Evolutionary conservation across 139 green algal genomes (phyloP), one percentile per base, ranked within the genome.

Genomic region (Closterium sp.): DNA sequence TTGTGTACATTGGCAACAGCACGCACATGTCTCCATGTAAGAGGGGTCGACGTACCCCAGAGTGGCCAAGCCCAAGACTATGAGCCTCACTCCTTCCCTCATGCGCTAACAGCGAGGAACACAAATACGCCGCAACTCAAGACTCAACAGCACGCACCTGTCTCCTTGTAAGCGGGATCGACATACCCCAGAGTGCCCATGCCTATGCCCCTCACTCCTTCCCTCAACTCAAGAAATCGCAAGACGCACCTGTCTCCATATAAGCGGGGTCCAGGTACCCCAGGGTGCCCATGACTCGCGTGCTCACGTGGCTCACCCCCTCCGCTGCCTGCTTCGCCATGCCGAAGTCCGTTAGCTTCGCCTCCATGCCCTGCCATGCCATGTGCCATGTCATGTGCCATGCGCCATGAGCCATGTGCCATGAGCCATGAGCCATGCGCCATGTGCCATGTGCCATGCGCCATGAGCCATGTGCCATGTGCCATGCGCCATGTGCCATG

Each of bases 181-280:
- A 89, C 16, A 33, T 90, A 90, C 10, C 87, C 87, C 87, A 90
- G 34, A 1, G 87, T 90, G 55, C 87, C 87, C 33, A 90, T 83
- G 33, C 88, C 87, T n/a, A 33, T 90, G 33, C 33, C 33, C 34
- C 33, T 86, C 32, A 84, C 87, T 9, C 87, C 87, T n/a, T n/a
- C n/a, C n/a, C n/a, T n/a, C n/a, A n/a, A n/a, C n/a, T n/a, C n/a
- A n/a, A n/a, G n/a, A n/a, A n/a, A n/a, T n/a, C n/a, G n/a, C n/a
- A n/a, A n/a, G 12, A 76, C 55, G 16, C 16, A 89, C 86, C 86
- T 28, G 86, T 89, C 31, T 89, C 86, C 86, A 89, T 89, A 34
- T 89, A 89, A 31, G 86, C 66, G 7, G 86, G 86, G 32, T 89
- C 86, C 28, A 89, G 35, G 81, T 90, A 90, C 10, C 87, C 87